Evolutionary conservation across 2,329 filamentous ascomycete species (phyloP), one percentile per base, ranked within the genome.

Genomic region (Proliferodiscus dingleyae): DNA sequence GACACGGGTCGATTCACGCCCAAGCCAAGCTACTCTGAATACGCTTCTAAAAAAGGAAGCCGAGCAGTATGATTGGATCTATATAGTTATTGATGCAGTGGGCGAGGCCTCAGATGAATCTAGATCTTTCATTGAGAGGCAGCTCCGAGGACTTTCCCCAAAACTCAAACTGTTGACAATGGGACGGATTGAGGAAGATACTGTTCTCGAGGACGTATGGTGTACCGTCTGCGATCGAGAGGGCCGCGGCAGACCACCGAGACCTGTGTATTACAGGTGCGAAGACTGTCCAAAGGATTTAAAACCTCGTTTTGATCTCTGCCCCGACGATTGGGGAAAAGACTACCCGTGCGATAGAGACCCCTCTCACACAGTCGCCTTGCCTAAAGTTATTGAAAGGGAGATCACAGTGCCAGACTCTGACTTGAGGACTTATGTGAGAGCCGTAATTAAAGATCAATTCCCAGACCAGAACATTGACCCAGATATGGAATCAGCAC

Each of bases 31-130:
- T 22, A 41, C 44, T 19, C 21, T 50, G 18, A 13, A 13, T 2
- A 22, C 18, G 15, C 34, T 48, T 21, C 42, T 54, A 4, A 39
- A 46, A 19, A 37, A 41, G 41, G 48, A 51, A 38, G 16, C 50
- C 6, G 28, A 44, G 8, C 15, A 13, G 2, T 66, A 61, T 37
- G 37, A 49, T 9, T 39, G 36, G 33, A 38, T 52, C 2, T 47
- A 45, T 36, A 37, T 57, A 7, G 36, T 57, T 10, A 39, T 54
- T 15, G 51, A 56, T 44, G 49, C 37, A 2, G 32, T 57, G 6
- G 53, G 54, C 18, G 51, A 56, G 30, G 43, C 44, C 9, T 38
- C 43, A 7, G 24, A 42, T 3, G 49, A 48, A 3, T 41, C 45
- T 6, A 45, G 46, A 8, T 11, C 19, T 11, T 47, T 45, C n/a